Conservation (phyloP, 805 yeast genomes). For the Yamadazyma philogaea region DNA sequence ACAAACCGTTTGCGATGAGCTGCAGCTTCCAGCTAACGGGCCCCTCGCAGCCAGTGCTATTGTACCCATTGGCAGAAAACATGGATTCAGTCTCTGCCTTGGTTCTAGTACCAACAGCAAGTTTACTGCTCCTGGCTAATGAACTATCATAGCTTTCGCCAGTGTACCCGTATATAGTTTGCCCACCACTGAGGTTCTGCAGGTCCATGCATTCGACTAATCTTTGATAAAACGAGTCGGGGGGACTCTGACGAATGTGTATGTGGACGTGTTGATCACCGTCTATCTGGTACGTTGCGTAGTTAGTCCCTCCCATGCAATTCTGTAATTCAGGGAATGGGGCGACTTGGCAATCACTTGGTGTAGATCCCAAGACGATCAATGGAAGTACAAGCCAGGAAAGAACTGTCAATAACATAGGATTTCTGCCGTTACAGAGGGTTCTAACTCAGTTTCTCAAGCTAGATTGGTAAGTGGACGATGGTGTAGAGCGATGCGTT, state of each 20-base stretch:
- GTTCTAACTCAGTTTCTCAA: background rate
- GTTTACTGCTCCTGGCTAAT: background rate
- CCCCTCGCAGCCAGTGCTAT: background rate
- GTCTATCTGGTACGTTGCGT: background rate
- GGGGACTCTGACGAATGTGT: background rate
- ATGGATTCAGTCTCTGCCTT: background rate
- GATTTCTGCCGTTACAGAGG: background rate
- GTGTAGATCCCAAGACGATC: background rate
- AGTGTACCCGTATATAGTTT: conserved; percentile 1
- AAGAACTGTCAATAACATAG: background rate
- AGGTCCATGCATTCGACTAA: background rate
- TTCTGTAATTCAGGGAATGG: background rate
- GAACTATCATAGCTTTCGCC: background rate
- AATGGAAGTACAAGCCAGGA: background rate
- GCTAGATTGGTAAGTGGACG: background rate
- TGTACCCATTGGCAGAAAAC: conserved; percentile 2
- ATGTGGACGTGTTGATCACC: conserved; percentile 2
- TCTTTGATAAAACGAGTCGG: background rate
- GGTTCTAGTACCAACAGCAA: background rate
- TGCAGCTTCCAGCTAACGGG: background rate
- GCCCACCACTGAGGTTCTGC: background rate
- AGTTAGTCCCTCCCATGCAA: background rate
- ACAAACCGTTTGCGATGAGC: conserved; percentile 1
- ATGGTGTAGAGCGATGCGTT: background rate
- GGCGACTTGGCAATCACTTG: background rate